Conservation (phyloP, 2,329 filamentous ascomycete genomes). For the Ophiocordyceps camponoti-floridani region DNA sequence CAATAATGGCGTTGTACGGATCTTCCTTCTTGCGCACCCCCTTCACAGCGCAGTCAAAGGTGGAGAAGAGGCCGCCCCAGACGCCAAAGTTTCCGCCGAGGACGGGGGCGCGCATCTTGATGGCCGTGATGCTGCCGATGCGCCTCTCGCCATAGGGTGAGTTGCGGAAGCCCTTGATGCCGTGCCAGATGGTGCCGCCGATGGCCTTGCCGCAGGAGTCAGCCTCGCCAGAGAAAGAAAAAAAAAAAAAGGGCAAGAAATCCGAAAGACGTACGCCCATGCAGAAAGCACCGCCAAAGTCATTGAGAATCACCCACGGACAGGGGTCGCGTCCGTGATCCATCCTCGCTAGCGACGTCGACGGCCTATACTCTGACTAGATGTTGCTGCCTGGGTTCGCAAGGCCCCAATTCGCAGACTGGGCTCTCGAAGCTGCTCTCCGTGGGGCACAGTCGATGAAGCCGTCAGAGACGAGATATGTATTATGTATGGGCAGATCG, state of each 20-base stretch:
- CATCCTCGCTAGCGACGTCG: slow-evolving; percentile 27
- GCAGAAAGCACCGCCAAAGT: slow-evolving; percentile 91
- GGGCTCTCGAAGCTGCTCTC: no score
- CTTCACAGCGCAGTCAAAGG: slow-evolving; percentile 94
- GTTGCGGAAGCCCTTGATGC: slow-evolving; percentile 86
- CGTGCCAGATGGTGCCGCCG: slow-evolving; percentile 82
- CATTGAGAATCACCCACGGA: slow-evolving; percentile 89
- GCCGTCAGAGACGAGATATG: no score
- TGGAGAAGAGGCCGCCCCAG: slow-evolving; percentile 91
- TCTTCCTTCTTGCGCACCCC: slow-evolving; percentile 92
- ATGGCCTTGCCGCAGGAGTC: slow-evolving; percentile 33
- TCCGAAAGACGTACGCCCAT: slow-evolving; percentile 61
- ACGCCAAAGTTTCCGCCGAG: slow-evolving; percentile 96
- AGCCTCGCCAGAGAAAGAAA: background rate
- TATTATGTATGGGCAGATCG: no score
- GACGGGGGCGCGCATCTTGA: slow-evolving; percentile 93
- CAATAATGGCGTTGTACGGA: slow-evolving; percentile 94
- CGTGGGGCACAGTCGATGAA: no score
- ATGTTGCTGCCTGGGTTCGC: no score
- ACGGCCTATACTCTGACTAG: no score
- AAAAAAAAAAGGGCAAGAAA: background rate
- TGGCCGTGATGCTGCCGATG: slow-evolving; percentile 88
- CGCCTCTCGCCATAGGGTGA: slow-evolving; percentile 83
- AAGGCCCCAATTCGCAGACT: no score
- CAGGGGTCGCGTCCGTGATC: slow-evolving; percentile 96